These are phyloP conservation scores for Pyrenochaeta sp. DNA, from an alignment of 2,329 filamentous ascomycete species.

Conservation along the genomic window DNA sequence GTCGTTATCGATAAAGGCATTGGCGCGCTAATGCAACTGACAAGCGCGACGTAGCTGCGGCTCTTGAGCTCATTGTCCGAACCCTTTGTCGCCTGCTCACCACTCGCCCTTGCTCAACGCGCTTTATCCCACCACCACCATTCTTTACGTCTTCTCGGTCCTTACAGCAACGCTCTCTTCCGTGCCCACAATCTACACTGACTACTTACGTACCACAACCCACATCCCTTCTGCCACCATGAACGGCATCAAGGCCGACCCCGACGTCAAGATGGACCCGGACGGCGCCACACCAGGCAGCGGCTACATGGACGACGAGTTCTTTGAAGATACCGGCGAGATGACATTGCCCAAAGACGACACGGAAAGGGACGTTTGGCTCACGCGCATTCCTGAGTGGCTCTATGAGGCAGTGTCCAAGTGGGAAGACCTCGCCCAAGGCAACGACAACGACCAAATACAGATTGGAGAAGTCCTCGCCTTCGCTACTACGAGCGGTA, in stretches of 20 bases:
- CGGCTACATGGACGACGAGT: slow-evolving; percentile 50
- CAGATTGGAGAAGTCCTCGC: slow-evolving; percentile 46
- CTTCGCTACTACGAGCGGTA: slow-evolving; percentile 35
- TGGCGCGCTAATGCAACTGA: slow-evolving; percentile 26
- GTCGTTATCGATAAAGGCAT: slow-evolving; percentile 24
- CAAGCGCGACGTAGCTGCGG: background rate
- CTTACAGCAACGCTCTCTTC: slow-evolving; percentile 1
- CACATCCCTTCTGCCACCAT: slow-evolving; percentile 25
- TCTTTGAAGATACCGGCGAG: slow-evolving; percentile 55
- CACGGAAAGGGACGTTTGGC: slow-evolving; percentile 41
- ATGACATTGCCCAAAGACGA: slow-evolving; percentile 43
- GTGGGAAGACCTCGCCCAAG: slow-evolving; percentile 44
- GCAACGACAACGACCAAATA: slow-evolving; percentile 48
- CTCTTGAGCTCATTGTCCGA: background rate
- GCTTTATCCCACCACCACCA: slow-evolving; percentile 4
- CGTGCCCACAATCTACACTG: background rate
- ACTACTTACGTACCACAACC: background rate
- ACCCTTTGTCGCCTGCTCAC: background rate
- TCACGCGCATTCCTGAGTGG: slow-evolving; percentile 50
- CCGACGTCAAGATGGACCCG: slow-evolving; percentile 45
- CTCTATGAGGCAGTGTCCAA: slow-evolving; percentile 47
- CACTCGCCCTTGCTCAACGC: slow-evolving; percentile 5
- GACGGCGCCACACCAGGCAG: slow-evolving; percentile 37
- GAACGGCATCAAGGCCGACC: slow-evolving; percentile 52
- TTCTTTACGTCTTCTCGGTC: slow-evolving; percentile 3